Evolutionary conservation across 768 basidiomycete genomes (phyloP).

Genomic region (Mycena pura): DNA sequence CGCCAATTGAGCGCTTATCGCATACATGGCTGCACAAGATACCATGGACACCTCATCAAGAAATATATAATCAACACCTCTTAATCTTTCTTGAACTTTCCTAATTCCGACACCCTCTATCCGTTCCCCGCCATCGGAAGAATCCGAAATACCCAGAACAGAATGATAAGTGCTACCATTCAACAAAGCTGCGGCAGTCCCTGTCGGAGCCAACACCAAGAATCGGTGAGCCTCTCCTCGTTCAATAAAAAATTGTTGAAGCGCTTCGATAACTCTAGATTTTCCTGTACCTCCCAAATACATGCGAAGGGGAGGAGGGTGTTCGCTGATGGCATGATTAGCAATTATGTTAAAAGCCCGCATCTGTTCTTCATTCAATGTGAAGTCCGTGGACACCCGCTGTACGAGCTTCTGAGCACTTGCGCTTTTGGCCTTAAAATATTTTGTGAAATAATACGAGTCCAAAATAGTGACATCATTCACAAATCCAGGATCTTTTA

Average conservation of each 20-base stretch:
- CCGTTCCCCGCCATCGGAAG: background rate
- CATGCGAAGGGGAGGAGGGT: no score
- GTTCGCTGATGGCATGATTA: slow-evolving; percentile 18
- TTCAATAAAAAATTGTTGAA: slow-evolving; percentile 16
- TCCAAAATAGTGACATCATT: background rate
- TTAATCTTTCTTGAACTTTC: background rate
- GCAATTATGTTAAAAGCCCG: slow-evolving; percentile 38
- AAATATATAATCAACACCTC: slow-evolving; percentile 35
- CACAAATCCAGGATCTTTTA: background rate
- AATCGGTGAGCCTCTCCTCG: slow-evolving; percentile 23
- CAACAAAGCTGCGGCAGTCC: slow-evolving; percentile 30
- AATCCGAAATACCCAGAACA: slow-evolving; percentile 7
- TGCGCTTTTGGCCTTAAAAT: background rate
- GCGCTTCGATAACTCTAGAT: no score
- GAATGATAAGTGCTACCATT: slow-evolving; percentile 33
- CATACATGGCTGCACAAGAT: slow-evolving; percentile 15
- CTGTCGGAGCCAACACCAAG: slow-evolving; percentile 32
- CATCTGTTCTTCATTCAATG: slow-evolving; percentile 39
- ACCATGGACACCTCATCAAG: slow-evolving; percentile 43
- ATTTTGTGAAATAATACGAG: slow-evolving; percentile 12
- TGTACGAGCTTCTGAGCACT: slow-evolving; percentile 9
- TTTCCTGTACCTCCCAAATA: no score
- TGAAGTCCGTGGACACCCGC: slow-evolving; percentile 5
- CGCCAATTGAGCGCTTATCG: slow-evolving; percentile 17
- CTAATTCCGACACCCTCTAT: background rate